A percentile compares a stretch with the other conserved stretches of the same genome.
Conservation (phyloP, 202 grass and related monocot species). For the Sporobolus alterniflorus region DNA sequence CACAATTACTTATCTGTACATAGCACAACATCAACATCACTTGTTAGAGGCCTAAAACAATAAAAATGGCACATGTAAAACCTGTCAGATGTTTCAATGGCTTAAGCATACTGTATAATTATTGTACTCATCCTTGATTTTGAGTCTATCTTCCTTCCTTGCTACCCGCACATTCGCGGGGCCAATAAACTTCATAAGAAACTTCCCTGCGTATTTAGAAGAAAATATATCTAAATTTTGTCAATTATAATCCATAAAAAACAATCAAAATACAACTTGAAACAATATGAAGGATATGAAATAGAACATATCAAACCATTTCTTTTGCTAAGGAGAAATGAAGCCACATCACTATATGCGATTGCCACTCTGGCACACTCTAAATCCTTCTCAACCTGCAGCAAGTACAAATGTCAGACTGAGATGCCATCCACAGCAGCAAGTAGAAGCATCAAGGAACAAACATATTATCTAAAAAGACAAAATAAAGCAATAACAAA, state of each 20-base stretch:
- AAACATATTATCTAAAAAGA: neutral
- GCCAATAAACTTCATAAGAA: conserved; percentile 89
- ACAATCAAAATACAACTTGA: conserved; percentile 8
- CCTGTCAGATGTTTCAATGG: conserved; percentile 9
- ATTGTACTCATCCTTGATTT: conserved; percentile 99
- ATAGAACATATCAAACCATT: conserved; percentile 55
- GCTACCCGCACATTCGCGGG: conserved; percentile 79
- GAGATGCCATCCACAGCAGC: neutral
- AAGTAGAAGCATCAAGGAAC: neutral
- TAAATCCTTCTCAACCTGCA: conserved; percentile 87
- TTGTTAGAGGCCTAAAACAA: neutral
- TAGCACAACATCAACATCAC: neutral
- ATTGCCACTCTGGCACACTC: conserved; percentile 73
- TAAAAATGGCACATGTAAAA: neutral
- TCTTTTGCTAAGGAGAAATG: conserved; percentile 71
- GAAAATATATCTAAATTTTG: neutral
- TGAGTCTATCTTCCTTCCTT: conserved; percentile 90
- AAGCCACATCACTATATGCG: conserved; percentile 71
- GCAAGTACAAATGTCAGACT: conserved; percentile 1
- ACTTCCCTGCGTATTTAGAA: conserved; percentile 54
- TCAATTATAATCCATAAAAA: conserved; percentile 6
- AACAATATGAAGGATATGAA: neutral
- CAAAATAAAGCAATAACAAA: neutral
- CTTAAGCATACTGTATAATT: conserved; percentile 78
- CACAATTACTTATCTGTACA: neutral